Percentiles rank a stretch among this genome's conserved stretches.
Conservation (phyloP, 139 green algal genomes). For the Tetraselmis striata region DNA sequence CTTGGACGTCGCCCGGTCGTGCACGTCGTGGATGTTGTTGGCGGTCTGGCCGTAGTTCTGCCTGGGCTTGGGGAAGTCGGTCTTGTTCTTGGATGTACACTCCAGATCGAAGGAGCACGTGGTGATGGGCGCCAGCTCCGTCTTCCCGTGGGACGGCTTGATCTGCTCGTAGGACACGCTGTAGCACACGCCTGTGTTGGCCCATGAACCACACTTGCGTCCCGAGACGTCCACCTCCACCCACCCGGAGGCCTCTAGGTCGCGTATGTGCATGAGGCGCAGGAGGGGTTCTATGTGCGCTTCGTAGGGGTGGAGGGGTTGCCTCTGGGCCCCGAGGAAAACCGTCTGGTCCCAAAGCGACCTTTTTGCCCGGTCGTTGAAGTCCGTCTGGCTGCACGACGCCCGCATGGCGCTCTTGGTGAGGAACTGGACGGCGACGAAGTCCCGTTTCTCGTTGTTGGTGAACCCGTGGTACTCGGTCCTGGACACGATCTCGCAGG, state of each 20-base stretch:
- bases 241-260: conserved; percentile 7
- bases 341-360: too few relatives aligned
- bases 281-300: conserved; percentile 13
- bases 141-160: too few relatives aligned
- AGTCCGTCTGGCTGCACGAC: too few relatives aligned
- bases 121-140: background rate
- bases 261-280: conserved; percentile 11
- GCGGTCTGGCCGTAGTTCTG: conserved; percentile 11
- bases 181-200: too few relatives aligned
- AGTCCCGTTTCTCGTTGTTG: too few relatives aligned
- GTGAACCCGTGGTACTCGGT: too few relatives aligned
- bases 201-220: background rate
- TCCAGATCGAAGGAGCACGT: conserved; percentile 17
- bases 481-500: too few relatives aligned
- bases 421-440: too few relatives aligned
- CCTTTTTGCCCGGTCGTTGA: too few relatives aligned
- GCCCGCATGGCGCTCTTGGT: background rate
- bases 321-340: too few relatives aligned
- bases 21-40: background rate
- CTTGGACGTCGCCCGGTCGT: too few relatives aligned
- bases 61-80: conserved; percentile 11
- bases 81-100: conserved; percentile 16
- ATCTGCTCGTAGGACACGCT: conserved; percentile 5
- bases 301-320: conserved; percentile 4
- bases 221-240: background rate